A percentile compares a stretch with the other conserved stretches of the same genome.
These are phyloP conservation scores for Streptanthus diversifolius DNA, from an alignment of 345 rosid species.

Conservation along the genomic window DNA sequence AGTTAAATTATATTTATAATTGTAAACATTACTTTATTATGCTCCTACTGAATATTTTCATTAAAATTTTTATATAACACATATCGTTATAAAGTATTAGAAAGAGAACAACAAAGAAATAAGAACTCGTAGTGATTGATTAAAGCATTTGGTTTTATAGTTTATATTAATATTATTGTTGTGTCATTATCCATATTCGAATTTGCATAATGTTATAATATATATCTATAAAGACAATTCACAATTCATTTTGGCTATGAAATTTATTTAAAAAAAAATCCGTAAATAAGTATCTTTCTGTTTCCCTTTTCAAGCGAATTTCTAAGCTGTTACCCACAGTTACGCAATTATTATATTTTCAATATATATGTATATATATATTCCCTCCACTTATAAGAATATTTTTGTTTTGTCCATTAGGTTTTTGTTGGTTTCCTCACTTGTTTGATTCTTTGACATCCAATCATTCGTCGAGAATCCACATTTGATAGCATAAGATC, in stretches of 20 bases:
- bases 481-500: constrained; percentile 22
- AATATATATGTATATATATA: constrained; percentile 3
- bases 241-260: neutral
- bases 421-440: constrained; percentile 38
- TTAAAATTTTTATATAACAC: neutral
- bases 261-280: neutral
- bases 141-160: neutral
- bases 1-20: neutral
- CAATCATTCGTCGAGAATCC: constrained; percentile 22
- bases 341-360: constrained; percentile 8
- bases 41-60: too few species aligned
- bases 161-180: neutral
- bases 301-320: constrained; percentile 14
- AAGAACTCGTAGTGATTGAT: neutral
- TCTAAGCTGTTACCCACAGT: constrained; percentile 31
- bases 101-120: neutral
- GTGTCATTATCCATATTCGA: neutral
- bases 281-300: neutral
- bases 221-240: neutral
- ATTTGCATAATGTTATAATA: neutral
- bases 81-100: neutral
- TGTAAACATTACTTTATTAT: neutral
- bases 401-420: constrained; percentile 35
- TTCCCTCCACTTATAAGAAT: constrained; percentile 28
- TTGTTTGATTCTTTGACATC: constrained; percentile 35